Evolutionary conservation across 768 basidiomycete species (phyloP).

Genomic region (Floccularia luteovirens): DNA sequence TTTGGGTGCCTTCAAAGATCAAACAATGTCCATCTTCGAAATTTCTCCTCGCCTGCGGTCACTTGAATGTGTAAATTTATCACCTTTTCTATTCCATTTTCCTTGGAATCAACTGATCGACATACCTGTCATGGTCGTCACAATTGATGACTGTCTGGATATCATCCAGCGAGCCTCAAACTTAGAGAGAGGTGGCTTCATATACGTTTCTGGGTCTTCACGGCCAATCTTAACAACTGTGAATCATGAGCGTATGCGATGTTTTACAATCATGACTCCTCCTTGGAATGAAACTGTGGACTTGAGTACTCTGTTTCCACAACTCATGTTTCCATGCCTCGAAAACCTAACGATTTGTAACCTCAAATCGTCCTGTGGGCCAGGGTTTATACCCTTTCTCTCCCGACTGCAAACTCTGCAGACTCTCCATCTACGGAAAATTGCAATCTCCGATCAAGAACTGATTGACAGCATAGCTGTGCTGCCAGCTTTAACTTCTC

Average conservation of each 20-base stretch:
- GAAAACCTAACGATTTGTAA: constrained; percentile 31
- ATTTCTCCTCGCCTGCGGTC: constrained; percentile 20
- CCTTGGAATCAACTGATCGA: constrained; percentile 24
- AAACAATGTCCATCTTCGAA: constrained; percentile 19
- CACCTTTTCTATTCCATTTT: constrained; percentile 22
- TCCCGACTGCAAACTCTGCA: constrained; percentile 21
- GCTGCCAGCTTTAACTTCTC: constrained; percentile 22
- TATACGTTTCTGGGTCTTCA: constrained; percentile 15
- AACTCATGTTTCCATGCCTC: constrained; percentile 25
- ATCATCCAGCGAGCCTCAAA: constrained; percentile 18
- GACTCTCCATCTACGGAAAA: constrained; percentile 29
- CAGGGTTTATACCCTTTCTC: constrained; percentile 24
- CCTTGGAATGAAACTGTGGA: constrained; percentile 26
- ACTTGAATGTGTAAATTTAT: constrained; percentile 26
- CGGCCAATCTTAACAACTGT: constrained; percentile 8
- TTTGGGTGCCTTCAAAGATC: constrained; percentile 6
- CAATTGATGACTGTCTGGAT: constrained; percentile 21
- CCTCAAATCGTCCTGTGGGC: constrained; percentile 22
- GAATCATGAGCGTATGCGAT: constrained; percentile 21
- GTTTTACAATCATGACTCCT: constrained; percentile 28
- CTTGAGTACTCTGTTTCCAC: constrained; percentile 24
- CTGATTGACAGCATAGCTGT: constrained; percentile 21
- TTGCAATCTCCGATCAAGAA: constrained; percentile 21
- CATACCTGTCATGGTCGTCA: constrained; percentile 23
- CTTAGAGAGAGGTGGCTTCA: constrained; percentile 18